Conservation (phyloP, 31 red algal genomes). For the Odonthalia washingtoniensis region DNA sequence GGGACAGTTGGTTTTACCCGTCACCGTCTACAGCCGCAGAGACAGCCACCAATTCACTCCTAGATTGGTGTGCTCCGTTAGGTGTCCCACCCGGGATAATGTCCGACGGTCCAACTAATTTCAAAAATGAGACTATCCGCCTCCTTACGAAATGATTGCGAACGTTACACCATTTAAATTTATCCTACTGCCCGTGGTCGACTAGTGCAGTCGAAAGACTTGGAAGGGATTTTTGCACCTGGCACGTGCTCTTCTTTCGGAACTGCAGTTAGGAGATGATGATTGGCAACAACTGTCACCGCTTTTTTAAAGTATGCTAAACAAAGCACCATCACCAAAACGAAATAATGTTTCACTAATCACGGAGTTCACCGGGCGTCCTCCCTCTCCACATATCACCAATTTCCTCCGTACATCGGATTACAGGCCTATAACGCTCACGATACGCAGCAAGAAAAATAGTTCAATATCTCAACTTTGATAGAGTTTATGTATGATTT, state of each 20-base stretch:
- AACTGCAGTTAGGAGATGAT: constrained; percentile 6
- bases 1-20: neutral
- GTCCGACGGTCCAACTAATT: constrained; percentile 17
- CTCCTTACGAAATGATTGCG: neutral
- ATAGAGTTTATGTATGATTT: too few species aligned
- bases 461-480: too few species aligned
- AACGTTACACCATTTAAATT: too few species aligned
- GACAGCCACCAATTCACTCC: neutral
- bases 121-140: constrained; percentile 3
- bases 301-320: constrained; percentile 36
- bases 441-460: too few species aligned
- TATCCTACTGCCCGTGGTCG: constrained; percentile 13
- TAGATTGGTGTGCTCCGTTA: constrained; percentile 6
- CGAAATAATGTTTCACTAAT: neutral
- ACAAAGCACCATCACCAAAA: constrained; percentile 17
- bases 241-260: constrained; percentile 3
- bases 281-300: constrained; percentile 33
- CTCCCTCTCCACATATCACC: too few species aligned
- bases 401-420: too few species aligned
- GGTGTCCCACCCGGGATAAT: neutral
- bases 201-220: constrained; percentile 52
- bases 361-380: too few species aligned
- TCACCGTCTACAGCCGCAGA: neutral
- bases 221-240: constrained; percentile 27
- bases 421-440: too few species aligned